Evolutionary conservation across 257 asterid genomes (phyloP).

Genomic region (Gentiana dahurica): DNA sequence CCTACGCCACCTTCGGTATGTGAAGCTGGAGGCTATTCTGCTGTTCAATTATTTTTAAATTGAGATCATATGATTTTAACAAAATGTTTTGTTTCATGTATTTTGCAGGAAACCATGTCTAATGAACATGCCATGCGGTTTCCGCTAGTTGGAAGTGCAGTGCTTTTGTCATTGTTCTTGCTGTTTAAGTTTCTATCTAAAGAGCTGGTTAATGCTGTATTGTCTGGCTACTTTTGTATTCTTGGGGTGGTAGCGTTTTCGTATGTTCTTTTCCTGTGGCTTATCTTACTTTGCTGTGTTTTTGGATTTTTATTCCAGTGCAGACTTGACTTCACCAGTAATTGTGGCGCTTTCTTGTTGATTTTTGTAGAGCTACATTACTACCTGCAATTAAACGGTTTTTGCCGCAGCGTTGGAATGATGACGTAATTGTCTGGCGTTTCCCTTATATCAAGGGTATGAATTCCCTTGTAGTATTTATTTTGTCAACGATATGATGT

Average conservation of each 20-base stretch:
- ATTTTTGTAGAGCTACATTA: slow-evolving; percentile 70
- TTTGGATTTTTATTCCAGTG: not conserved
- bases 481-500: too few species aligned
- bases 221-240: slow-evolving; percentile 85
- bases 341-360: slow-evolving; percentile 1
- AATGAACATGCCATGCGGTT: slow-evolving; percentile 96
- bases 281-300: slow-evolving; percentile 12
- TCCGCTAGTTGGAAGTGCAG: slow-evolving; percentile 93
- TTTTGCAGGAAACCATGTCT: slow-evolving; percentile 92
- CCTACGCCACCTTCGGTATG: slow-evolving; percentile 91
- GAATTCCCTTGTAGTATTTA: slow-evolving; percentile 7
- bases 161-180: slow-evolving; percentile 85
- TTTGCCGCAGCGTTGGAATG: slow-evolving; percentile 79
- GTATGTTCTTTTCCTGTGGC: slow-evolving; percentile 45
- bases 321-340: not conserved
- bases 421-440: slow-evolving; percentile 55
- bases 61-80: not conserved
- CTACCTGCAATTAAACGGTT: slow-evolving; percentile 66
- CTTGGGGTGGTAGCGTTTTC: slow-evolving; percentile 93
- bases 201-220: slow-evolving; percentile 95
- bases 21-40: slow-evolving; percentile 10
- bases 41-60: not conserved
- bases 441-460: slow-evolving; percentile 68
- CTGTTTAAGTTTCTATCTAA: slow-evolving; percentile 94
- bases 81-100: slow-evolving; percentile 4